Conservation (phyloP, 2,329 filamentous ascomycete species). For the Hypoxylon sp. region DNA sequence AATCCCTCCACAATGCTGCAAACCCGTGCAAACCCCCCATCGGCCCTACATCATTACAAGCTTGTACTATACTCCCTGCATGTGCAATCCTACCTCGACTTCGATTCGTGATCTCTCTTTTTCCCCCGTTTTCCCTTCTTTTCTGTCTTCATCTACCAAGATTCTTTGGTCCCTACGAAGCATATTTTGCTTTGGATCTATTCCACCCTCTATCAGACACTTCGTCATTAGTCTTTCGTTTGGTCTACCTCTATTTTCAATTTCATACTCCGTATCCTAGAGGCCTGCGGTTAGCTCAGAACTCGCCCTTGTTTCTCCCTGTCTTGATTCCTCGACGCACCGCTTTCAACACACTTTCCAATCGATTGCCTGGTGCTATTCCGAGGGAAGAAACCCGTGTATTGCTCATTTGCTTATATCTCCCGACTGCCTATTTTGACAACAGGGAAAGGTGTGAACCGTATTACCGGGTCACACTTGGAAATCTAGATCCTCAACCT, state of each 20-base stretch:
- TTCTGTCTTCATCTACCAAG: slow-evolving; percentile 23
- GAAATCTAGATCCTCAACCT: slow-evolving; percentile 19
- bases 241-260: slow-evolving; percentile 32
- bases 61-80: slow-evolving; percentile 16
- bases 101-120: slow-evolving; percentile 34
- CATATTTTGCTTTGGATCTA: slow-evolving; percentile 36
- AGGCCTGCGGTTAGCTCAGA: slow-evolving; percentile 27
- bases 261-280: slow-evolving; percentile 36
- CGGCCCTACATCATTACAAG: slow-evolving; percentile 17
- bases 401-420: slow-evolving; percentile 38
- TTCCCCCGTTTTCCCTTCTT: slow-evolving; percentile 14
- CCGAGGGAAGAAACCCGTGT: slow-evolving; percentile 36
- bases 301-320: slow-evolving; percentile 24
- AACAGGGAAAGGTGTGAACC: slow-evolving; percentile 20
- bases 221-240: slow-evolving; percentile 48
- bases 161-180: slow-evolving; percentile 26
- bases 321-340: slow-evolving; percentile 25
- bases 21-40: slow-evolving; percentile 13
- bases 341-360: slow-evolving; percentile 38
- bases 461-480: slow-evolving; percentile 22
- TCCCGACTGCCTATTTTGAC: slow-evolving; percentile 14
- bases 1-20: slow-evolving; percentile 31
- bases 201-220: slow-evolving; percentile 28
- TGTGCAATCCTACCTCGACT: slow-evolving; percentile 19
- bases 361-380: slow-evolving; percentile 53